phyloP scores from a whole-genome alignment of 805 yeast species.

The Ascoidea rubescens region DNA sequence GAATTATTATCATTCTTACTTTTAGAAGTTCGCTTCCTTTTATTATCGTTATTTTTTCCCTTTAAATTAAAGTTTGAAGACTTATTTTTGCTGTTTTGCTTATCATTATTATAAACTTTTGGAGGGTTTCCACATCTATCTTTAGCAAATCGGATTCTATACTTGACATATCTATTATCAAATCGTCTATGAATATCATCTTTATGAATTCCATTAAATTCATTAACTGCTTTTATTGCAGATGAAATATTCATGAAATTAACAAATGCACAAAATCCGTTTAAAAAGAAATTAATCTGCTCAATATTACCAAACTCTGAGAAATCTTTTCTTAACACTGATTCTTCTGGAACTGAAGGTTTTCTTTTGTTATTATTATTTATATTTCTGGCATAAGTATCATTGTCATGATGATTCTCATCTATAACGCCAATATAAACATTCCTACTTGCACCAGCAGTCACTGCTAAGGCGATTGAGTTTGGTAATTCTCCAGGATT shows the following conservation, averaged over 20 bases:
- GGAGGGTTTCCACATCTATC: slow-evolving; percentile 74
- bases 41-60: too few species aligned
- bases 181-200: slow-evolving; percentile 23
- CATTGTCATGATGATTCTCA: slow-evolving; percentile 6
- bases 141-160: slow-evolving; percentile 56
- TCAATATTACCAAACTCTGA: slow-evolving; percentile 55
- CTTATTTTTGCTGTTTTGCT: background rate
- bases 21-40: too few species aligned
- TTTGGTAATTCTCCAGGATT: slow-evolving; percentile 48
- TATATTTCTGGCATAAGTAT: too few species aligned
- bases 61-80: slow-evolving; percentile 5
- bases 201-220: slow-evolving; percentile 27
- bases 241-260: slow-evolving; percentile 51
- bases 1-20: too few species aligned
- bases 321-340: slow-evolving; percentile 44
- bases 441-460: slow-evolving; percentile 66
- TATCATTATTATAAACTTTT: slow-evolving; percentile 23
- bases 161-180: slow-evolving; percentile 32
- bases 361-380: slow-evolving; percentile 11
- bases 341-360: slow-evolving; percentile 29
- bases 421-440: slow-evolving; percentile 43
- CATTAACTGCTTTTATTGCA: slow-evolving; percentile 52
- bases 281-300: slow-evolving; percentile 59
- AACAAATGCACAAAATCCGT: slow-evolving; percentile 61
- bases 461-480: slow-evolving; percentile 45